Conservation (phyloP, 2,329 filamentous ascomycete species). For the Fusarium musae region DNA sequence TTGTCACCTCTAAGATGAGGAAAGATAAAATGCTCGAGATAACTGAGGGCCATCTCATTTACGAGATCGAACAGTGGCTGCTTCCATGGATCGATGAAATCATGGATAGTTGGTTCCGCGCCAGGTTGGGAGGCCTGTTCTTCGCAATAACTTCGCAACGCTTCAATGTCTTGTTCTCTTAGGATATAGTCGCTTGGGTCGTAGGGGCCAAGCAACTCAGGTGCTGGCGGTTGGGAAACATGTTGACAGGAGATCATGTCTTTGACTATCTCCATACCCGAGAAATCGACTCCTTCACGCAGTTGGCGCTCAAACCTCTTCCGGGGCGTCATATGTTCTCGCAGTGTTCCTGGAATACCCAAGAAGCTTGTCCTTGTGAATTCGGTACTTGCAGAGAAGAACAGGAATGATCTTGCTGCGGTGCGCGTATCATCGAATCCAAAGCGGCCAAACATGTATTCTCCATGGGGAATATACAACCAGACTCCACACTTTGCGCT, state of each 20-base stretch:
- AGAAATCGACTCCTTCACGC: not conserved
- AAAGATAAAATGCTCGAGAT: not conserved
- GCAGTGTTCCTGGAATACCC: not conserved
- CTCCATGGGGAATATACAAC: not conserved
- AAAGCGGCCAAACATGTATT: not conserved
- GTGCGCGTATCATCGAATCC: not conserved
- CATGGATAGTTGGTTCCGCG: not conserved
- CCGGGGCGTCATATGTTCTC: not conserved
- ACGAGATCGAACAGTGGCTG: not conserved
- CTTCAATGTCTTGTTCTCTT: not conserved
- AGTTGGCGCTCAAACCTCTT: not conserved
- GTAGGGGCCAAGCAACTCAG: not conserved
- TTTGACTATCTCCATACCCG: not conserved
- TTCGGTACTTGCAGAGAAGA: not conserved
- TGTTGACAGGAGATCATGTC: not conserved
- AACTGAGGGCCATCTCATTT: not conserved
- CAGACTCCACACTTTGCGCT: not conserved
- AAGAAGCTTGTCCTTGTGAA: not conserved
- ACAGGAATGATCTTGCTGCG: not conserved
- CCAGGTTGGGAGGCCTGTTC: rapidly evolving
- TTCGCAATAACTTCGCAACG: not conserved
- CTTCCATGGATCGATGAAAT: not conserved
- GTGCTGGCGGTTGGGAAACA: not conserved
- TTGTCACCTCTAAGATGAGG: not conserved
- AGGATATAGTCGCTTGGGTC: not conserved